These are phyloP conservation scores for Trypanosoma melophagium DNA, from an alignment of 208 protist genomes.

Conservation along the genomic window DNA sequence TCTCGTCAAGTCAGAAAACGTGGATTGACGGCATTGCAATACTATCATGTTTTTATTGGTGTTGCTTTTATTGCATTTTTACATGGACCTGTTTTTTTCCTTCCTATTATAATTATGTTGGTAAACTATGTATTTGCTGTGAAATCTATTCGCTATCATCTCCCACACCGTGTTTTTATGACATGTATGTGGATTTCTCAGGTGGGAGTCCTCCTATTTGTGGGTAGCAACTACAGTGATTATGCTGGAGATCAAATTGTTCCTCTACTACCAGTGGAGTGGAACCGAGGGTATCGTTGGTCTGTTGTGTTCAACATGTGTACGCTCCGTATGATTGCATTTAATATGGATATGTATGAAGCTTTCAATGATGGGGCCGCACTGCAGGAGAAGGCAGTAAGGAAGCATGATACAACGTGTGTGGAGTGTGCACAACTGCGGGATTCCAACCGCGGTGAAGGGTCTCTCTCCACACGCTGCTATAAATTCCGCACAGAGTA, in stretches of 20 bases:
- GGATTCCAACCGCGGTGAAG: constrained; percentile 2
- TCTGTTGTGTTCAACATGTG: constrained; percentile 64
- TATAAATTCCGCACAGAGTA: constrained; percentile 65
- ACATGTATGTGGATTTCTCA: constrained; percentile 47
- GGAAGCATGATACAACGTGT: constrained; percentile 29
- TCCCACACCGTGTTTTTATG: constrained; percentile 47
- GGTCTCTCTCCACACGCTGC: constrained; percentile 24
- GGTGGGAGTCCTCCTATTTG: constrained; percentile 34
- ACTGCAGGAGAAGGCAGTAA: constrained; percentile 27
- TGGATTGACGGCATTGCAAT: constrained; percentile 6
- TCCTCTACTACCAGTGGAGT: background rate
- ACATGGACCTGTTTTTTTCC: constrained; percentile 36
- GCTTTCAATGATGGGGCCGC: constrained; percentile 17
- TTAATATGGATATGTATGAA: constrained; percentile 64
- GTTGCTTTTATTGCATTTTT: constrained; percentile 27
- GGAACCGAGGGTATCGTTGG: constrained; percentile 47
- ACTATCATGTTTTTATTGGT: constrained; percentile 31
- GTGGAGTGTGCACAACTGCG: constrained; percentile 32
- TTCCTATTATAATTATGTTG: constrained; percentile 27
- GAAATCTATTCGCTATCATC: background rate
- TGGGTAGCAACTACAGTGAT: constrained; percentile 13
- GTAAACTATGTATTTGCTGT: constrained; percentile 42
- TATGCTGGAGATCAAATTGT: constrained; percentile 15
- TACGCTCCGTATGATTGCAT: constrained; percentile 83
- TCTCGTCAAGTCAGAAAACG: background rate